These are phyloP conservation scores for Lophiotrema nucula DNA, from an alignment of 495 filamentous ascomycete species.

Conservation along the genomic window DNA sequence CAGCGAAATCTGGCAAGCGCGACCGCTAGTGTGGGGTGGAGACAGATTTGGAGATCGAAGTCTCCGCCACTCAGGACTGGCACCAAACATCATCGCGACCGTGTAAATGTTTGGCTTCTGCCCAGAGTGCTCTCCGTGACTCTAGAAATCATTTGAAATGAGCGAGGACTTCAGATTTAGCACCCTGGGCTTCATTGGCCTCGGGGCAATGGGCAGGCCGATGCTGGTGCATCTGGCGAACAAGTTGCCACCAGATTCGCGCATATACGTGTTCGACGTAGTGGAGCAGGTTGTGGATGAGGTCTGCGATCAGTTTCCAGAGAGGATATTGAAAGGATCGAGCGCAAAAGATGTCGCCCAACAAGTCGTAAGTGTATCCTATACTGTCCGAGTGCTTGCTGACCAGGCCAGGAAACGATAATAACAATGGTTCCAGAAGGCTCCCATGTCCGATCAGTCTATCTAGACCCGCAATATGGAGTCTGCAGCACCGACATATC, in stretches of 20 bases:
- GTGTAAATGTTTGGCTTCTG: too few relatives aligned
- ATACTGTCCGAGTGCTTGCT: too few relatives aligned
- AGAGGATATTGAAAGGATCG: constrained; percentile 31
- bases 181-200: constrained; percentile 50
- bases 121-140: too few relatives aligned
- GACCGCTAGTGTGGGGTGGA: too few relatives aligned
- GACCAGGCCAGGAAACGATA: constrained; percentile 38
- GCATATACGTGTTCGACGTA: constrained; percentile 47
- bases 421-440: constrained; percentile 46
- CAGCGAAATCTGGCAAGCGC: too few relatives aligned
- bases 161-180: constrained; percentile 11
- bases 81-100: too few relatives aligned
- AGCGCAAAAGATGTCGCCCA: constrained; percentile 47
- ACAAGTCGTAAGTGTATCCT: constrained; percentile 45
- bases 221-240: constrained; percentile 46
- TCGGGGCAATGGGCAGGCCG: constrained; percentile 50
- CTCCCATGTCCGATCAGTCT: constrained; percentile 41
- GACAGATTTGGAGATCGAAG: too few relatives aligned
- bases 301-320: constrained; percentile 36
- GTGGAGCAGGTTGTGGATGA: constrained; percentile 38
- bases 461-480: constrained; percentile 42
- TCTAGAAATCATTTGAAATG: too few relatives aligned
- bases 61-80: too few relatives aligned
- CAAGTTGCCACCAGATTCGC: constrained; percentile 39
- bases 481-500: constrained; percentile 38